phyloP scores from a whole-genome alignment of 345 rosid genomes.

The Adansonia digitata region DNA sequence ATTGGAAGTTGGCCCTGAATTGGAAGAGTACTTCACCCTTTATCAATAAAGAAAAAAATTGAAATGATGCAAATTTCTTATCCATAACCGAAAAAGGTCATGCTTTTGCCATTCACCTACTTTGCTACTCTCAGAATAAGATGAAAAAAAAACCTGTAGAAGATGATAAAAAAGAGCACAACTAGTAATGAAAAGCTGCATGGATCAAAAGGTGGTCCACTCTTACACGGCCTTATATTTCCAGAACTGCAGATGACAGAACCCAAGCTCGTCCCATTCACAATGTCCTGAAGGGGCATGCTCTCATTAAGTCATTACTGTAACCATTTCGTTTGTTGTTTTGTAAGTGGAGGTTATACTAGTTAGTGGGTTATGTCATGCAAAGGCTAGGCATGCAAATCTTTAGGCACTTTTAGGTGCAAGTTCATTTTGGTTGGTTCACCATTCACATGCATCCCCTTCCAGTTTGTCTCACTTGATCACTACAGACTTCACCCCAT shows the following conservation, averaged over 20 bases:
- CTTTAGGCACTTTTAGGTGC: not conserved
- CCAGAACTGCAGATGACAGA: not conserved
- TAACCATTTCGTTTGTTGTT: constrained; percentile 19
- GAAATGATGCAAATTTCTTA: not conserved
- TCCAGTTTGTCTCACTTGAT: not conserved
- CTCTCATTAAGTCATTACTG: not conserved
- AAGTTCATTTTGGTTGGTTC: not conserved
- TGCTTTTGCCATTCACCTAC: not conserved
- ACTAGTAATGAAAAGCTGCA: not conserved
- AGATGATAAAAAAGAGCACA: not conserved
- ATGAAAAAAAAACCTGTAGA: not conserved
- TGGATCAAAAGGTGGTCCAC: constrained; percentile 17
- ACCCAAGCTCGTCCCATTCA: constrained; percentile 16
- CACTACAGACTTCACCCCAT: not conserved
- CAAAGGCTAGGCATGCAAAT: not conserved
- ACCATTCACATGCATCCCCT: constrained; percentile 19
- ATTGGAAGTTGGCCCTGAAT: not conserved
- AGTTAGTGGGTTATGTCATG: constrained; percentile 6
- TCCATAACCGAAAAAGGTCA: not conserved
- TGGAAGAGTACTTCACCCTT: not conserved
- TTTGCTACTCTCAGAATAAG: not conserved
- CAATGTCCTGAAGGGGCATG: not conserved
- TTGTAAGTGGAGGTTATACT: constrained; percentile 5
- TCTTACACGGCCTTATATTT: not conserved
- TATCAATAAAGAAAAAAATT: not conserved